Evolutionary conservation across 306 rosid species (phyloP).

Genomic region (Acacia crassicarpa): DNA sequence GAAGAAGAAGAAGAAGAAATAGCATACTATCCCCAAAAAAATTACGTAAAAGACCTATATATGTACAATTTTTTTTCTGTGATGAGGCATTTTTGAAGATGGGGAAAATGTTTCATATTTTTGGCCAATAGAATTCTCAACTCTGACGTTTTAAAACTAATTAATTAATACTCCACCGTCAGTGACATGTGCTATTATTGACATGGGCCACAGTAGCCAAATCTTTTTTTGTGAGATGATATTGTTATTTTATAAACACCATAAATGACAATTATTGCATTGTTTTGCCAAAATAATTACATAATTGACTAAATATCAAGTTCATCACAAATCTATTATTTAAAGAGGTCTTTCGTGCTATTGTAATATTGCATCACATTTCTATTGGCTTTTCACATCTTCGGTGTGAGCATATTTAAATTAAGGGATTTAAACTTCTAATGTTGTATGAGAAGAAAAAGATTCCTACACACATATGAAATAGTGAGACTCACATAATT

Average conservation of each 20-base stretch:
- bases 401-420: neutral
- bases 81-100: neutral
- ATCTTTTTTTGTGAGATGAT: neutral
- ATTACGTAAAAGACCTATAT: too few species aligned
- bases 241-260: neutral
- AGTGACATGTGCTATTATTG: neutral
- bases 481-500: too few species aligned
- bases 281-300: neutral
- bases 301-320: neutral
- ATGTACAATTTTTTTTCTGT: too few species aligned
- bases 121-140: too few species aligned
- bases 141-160: too few species aligned
- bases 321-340: neutral
- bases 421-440: too few species aligned
- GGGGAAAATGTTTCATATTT: neutral
- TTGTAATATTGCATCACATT: neutral
- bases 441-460: too few species aligned
- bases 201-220: neutral
- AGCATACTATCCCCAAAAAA: too few species aligned
- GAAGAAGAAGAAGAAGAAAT: too few species aligned
- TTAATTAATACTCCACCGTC: neutral
- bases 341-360: neutral
- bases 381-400: neutral
- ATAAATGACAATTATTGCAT: neutral
- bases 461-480: too few species aligned